Base-by-base conservation (phyloP, 1,284 basidiomycete species). In the Porodaedalea pini region DNA sequence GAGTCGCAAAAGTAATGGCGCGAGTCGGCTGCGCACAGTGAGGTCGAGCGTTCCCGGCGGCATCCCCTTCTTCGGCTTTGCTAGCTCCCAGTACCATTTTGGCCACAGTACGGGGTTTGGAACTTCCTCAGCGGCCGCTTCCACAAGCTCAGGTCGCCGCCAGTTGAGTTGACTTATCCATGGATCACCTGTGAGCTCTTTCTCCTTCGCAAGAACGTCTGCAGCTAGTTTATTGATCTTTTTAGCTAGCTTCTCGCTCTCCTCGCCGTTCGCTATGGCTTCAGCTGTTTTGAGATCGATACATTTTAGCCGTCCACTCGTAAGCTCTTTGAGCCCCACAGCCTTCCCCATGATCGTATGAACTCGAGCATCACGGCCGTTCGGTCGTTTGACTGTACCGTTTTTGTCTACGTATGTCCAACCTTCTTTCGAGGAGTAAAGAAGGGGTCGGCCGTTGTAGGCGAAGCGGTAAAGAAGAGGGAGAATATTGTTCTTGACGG, bases 61-160 rank as follows among this genome's bases (percentile, higher is more conserved):
- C 50, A 75, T 65, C 58, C 75, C 83, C 65, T 86, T 88, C 72
- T 80, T 85, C 2, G 88, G 87, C 64, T 77, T 85, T 3, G 86
- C 75, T 2, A 94, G 81, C 39, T 98, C 94, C 92, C 91, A 96
- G 69, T 94, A 99, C 96, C 97, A 99, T 68, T 94, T 92, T 0
- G 95, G 96, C 86, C 86, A 88, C 29, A 76, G 60, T 0, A 85
- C 76, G 15, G 41, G 31, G 13, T 44, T n/a, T n/a, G 4, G 15
- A 2, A 29, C 29, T n/a, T 49, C 21, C 50, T 51, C 15, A 25
- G 31, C 19, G 23, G 41, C 27, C 13, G 19, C 54, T 4, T 37
- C 54, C 3, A 49, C 34, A 17, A 62, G 39, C 58, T 62, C 59
- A 8, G 63, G 49, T 3, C 64, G 65, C 8, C 69, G 66, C 90